A percentile compares a stretch with the other conserved stretches of the same genome.
Conservation (phyloP, 2,329 filamentous ascomycete species). For the Scorias spongiosa region DNA sequence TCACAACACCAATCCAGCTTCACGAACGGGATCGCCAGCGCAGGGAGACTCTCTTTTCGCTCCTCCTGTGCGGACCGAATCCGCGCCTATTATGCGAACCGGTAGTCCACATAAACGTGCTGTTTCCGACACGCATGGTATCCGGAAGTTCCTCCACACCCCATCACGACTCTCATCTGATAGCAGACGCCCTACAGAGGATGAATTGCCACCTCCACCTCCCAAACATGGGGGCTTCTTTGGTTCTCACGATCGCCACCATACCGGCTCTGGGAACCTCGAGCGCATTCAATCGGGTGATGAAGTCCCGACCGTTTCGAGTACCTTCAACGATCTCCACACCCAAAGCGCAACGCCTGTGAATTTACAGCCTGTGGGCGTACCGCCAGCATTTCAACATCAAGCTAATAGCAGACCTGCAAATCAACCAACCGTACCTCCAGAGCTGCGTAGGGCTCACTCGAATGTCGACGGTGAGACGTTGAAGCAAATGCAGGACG, state of each 20-base stretch:
- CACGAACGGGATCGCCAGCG: slow-evolving; percentile 28
- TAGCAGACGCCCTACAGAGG: slow-evolving; percentile 13
- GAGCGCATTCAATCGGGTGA: slow-evolving; percentile 45
- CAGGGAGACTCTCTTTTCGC: slow-evolving; percentile 10
- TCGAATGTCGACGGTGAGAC: slow-evolving; percentile 73
- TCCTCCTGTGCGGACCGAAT: slow-evolving; percentile 26
- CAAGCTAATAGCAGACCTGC: slow-evolving; percentile 54
- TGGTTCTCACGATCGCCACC: slow-evolving; percentile 5
- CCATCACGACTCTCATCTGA: slow-evolving; percentile 27
- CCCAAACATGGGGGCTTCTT: slow-evolving; percentile 22
- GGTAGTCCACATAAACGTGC: slow-evolving; percentile 30
- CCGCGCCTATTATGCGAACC: slow-evolving; percentile 23
- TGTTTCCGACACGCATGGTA: slow-evolving; percentile 32
- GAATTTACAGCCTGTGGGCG: slow-evolving; percentile 49
- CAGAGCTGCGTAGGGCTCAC: slow-evolving; percentile 65
- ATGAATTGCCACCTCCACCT: slow-evolving; percentile 25
- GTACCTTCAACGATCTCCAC: slow-evolving; percentile 36
- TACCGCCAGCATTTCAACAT: slow-evolving; percentile 68
- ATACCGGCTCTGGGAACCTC: slow-evolving; percentile 25
- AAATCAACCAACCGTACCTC: slow-evolving; percentile 55
- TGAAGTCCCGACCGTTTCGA: slow-evolving; percentile 28
- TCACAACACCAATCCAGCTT: slow-evolving; percentile 29
- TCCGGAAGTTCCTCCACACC: slow-evolving; percentile 26
- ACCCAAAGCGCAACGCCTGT: slow-evolving; percentile 19
- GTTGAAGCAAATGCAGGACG: slow-evolving; percentile 62